phyloP scores from a whole-genome alignment of 2,329 filamentous ascomycete genomes.

The Rhynchosporium secalis region DNA sequence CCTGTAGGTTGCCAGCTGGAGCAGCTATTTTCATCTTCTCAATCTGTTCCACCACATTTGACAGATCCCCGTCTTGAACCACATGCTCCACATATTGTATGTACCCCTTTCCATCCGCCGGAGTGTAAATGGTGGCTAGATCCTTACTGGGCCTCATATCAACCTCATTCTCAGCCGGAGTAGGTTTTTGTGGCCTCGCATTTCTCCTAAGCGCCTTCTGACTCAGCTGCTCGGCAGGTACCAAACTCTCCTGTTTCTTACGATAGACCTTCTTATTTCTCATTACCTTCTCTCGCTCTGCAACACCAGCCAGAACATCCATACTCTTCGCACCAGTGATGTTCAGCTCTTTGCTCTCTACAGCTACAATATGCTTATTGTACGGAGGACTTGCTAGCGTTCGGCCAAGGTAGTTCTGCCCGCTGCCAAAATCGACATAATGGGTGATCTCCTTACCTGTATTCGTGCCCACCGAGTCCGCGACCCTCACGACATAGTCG shows the following conservation, averaged over 20 bases:
- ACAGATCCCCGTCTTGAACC: slow-evolving; percentile 71
- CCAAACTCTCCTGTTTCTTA: slow-evolving; percentile 36
- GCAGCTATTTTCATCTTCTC: slow-evolving; percentile 44
- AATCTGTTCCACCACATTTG: slow-evolving; percentile 64
- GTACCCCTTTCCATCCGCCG: slow-evolving; percentile 63
- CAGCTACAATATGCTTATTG: slow-evolving; percentile 82
- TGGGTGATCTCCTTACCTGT: slow-evolving; percentile 70
- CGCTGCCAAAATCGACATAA: slow-evolving; percentile 93
- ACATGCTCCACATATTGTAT: slow-evolving; percentile 78
- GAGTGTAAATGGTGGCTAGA: slow-evolving; percentile 53
- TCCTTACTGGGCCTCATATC: slow-evolving; percentile 55
- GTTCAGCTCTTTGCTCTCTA: slow-evolving; percentile 84
- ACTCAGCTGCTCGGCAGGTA: slow-evolving; percentile 45
- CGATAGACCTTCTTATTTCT: slow-evolving; percentile 81
- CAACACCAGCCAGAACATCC: slow-evolving; percentile 78
- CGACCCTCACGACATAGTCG: slow-evolving; percentile 69
- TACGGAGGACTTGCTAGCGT: slow-evolving; percentile 84
- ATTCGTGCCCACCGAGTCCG: slow-evolving; percentile 57
- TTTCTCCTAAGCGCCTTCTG: slow-evolving; percentile 43
- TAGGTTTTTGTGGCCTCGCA: slow-evolving; percentile 39
- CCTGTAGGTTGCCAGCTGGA: slow-evolving; percentile 21
- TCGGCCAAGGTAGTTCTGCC: slow-evolving; percentile 92
- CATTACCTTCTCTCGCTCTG: slow-evolving; percentile 69
- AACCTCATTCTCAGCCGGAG: slow-evolving; percentile 30
- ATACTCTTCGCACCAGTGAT: slow-evolving; percentile 81